These are phyloP conservation scores for Neoscytalidium dimidiatum DNA, from an alignment of 2,329 filamentous ascomycete genomes.

Conservation along the genomic window DNA sequence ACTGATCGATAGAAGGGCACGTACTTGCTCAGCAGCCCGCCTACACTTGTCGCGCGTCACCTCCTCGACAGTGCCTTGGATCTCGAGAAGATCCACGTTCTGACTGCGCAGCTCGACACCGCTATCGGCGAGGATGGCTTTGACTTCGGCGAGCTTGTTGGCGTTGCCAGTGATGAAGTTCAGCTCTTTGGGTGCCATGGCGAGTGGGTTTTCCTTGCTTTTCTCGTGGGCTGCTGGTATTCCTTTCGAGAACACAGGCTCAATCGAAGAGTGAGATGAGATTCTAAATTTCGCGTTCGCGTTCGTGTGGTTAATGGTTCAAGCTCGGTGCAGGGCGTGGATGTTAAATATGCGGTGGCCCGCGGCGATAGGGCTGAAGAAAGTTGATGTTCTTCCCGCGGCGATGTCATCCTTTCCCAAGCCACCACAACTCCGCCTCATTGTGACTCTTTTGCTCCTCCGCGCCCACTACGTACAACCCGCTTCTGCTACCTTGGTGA, in stretches of 20 bases:
- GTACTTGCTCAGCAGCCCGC: conserved; percentile 75
- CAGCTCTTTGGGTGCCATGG: conserved; percentile 58
- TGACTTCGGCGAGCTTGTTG: conserved; percentile 89
- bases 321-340: background rate
- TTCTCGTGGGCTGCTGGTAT: conserved; percentile 13
- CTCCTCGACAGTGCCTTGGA: conserved; percentile 90
- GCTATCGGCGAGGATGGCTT: conserved; percentile 75
- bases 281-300: background rate
- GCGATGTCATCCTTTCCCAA: background rate
- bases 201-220: background rate
- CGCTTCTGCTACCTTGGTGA: background rate
- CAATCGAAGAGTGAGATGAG: background rate
- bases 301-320: background rate
- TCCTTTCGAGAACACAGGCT: too few relatives aligned
- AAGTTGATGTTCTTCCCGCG: conserved; percentile 14
- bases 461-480: background rate
- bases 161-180: conserved; percentile 97
- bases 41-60: conserved; percentile 87
- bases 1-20: conserved; percentile 25
- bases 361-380: conserved; percentile 12
- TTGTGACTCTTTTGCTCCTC: background rate
- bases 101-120: conserved; percentile 72
- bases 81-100: conserved; percentile 78
- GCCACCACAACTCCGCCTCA: conserved; percentile 11
- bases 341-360: background rate